Base-by-base conservation (phyloP, 331 rosid genomes). In the Telfairia occidentalis region DNA sequence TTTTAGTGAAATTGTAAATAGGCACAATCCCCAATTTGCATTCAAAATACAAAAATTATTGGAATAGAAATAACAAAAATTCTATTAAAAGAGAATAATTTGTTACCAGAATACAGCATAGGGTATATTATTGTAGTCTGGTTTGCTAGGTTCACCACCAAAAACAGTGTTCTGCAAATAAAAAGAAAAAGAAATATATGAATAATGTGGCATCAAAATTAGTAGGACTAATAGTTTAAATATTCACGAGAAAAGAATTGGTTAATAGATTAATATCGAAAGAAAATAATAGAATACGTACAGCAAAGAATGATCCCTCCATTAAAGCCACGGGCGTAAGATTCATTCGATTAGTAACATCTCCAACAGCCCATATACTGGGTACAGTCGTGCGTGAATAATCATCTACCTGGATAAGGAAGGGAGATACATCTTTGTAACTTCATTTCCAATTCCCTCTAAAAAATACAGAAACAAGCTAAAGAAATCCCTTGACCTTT, bases 281-380 rank as follows among this genome's bases (percentile, higher is more conserved):
- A 46, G 65, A 78, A 73, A 61, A 23, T 61, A 53, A 78, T 28
- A 65, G 43, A 42, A 46, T 77, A 83, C 97, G 74, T 86, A 94
- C 98, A 19, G 96, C 96, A 78, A 94, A 90, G 81, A 69, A 83
- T 13, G 92, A 83, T 80, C 96, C 96, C 85, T 94, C 98, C 97
- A 94, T 85, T 78, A 94, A 80, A 82, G 98, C 98, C 82, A 94
- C 97, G 0, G 97, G 98, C 21, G 98, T 94, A 70, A 94, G 97
- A 83, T 94, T 94, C 72, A 82, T 75, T 53, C 98, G 88, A 66
- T 94, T 87, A 74, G 98, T 94, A 77, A 91, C 97, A 85, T 94
- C 98, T 74, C 98, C 98, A 55, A 94, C 89, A 78, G 98, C 98
- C 96, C 97, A 94, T 79, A 94, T 88, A 84, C 86, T 94, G 64